These are phyloP conservation scores for Candida silvicultrix DNA, from an alignment of 805 yeast genomes.

Conservation along the genomic window DNA sequence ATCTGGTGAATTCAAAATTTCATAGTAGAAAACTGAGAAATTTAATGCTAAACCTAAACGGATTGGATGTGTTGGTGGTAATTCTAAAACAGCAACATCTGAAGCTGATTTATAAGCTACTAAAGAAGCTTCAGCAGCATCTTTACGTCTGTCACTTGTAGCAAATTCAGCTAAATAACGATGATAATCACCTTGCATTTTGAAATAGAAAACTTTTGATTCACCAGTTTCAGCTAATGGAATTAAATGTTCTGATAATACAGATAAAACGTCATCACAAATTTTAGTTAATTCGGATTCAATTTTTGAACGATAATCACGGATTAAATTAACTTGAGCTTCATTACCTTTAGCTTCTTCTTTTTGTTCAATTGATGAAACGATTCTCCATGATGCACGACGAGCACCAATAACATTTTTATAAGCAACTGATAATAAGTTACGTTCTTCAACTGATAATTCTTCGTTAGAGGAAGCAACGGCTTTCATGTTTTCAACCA, in stretches of 20 bases:
- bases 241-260: slow-evolving; percentile 83
- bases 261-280: slow-evolving; percentile 88
- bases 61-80: slow-evolving; percentile 98
- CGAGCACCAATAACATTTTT: slow-evolving; percentile 98
- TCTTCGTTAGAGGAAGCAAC: slow-evolving; percentile 96
- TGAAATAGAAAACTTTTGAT: slow-evolving; percentile 95
- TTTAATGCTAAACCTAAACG: slow-evolving; percentile 96
- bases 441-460: slow-evolving; percentile 95
- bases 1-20: slow-evolving; percentile 96
- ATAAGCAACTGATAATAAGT: slow-evolving; percentile 93
- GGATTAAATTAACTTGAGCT: slow-evolving; percentile 80
- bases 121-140: slow-evolving; percentile 85
- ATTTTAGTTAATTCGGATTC: slow-evolving; percentile 89
- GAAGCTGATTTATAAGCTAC: slow-evolving; percentile 95
- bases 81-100: slow-evolving; percentile 93
- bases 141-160: slow-evolving; percentile 83
- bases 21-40: slow-evolving; percentile 97
- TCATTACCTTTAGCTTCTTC: slow-evolving; percentile 96
- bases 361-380: slow-evolving; percentile 95
- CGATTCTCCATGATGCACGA: slow-evolving; percentile 99
- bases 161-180: slow-evolving; percentile 98
- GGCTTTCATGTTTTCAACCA: slow-evolving; percentile 97
- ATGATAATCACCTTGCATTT: slow-evolving; percentile 99
- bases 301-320: slow-evolving; percentile 91
- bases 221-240: slow-evolving; percentile 95